Evolutionary conservation across 352 stramenopile genomes (phyloP), one percentile per base, ranked within the genome.

Genomic region (Paralagenidium karlingii): DNA sequence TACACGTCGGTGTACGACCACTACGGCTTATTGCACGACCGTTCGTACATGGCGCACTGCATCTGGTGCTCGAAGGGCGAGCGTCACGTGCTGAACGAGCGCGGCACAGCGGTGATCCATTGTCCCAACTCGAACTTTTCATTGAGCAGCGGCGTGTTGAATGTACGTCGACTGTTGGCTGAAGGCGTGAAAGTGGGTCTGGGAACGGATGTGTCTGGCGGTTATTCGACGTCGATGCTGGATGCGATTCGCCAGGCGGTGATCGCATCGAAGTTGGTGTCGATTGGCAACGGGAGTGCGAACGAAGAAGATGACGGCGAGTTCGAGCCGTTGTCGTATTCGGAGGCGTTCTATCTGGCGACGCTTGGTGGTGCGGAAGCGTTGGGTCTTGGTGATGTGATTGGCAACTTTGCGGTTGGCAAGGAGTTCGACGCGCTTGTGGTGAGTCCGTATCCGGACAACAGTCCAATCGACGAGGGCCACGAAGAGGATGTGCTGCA

Each of bases 41-140:
- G 70, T 12, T 74, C 80, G 18, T 94, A 96, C 51, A 95, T 97
- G 82, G 91, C 90, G n/a, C 92, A 98, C 56, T 96, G 86, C 55
- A 74, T 97, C 37, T 92, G 86, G 63, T 92, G 85, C 43, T 70
- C 49, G 13, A 51, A 59, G 13, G 45, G 55, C 19, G 90, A 97
- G 55, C 62, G 77, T 5, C 55, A 63, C 4, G 38, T 95, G 4
- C 51, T 98, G 22, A 52, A 42, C 24, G 47, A 60, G 11, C 68
- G 53, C 12, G 49, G 79, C 31, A 70, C 75, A 12, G 82, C 63
- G 1, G 79, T 97, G n/a, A 94, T 95, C 13, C 87, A 97, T 53
- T 98, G 92, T 53, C 84, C 92, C 15, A 92, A 95, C 36, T 96
- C 80, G 16, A 98, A 98, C 52, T 96, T 97, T 39, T 96, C 82